Evolutionary conservation across 1,284 basidiomycete species (phyloP).

Genomic region (Peniophora sp.): DNA sequence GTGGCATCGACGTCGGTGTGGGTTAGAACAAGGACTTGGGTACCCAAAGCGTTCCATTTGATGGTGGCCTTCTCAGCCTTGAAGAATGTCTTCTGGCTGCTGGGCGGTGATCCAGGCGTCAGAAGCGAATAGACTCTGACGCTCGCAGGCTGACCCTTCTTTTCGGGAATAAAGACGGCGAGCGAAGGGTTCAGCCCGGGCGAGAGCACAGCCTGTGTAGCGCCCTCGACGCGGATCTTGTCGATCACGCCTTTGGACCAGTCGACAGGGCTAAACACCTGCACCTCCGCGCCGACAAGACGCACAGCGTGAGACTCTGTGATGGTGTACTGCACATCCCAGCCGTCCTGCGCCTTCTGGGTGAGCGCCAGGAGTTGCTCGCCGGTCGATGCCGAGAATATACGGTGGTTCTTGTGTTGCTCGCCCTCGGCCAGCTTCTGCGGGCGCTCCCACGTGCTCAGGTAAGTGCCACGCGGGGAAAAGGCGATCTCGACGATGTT

Average conservation of each 20-base stretch:
- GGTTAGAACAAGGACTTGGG: conserved; percentile 81
- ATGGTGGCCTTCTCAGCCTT: conserved; percentile 92
- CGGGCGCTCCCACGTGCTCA: conserved; percentile 93
- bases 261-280: conserved; percentile 78
- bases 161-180: conserved; percentile 90
- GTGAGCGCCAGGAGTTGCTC: conserved; percentile 76
- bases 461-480: conserved; percentile 86
- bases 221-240: conserved; percentile 77
- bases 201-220: conserved; percentile 68
- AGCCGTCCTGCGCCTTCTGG: conserved; percentile 78
- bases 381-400: conserved; percentile 79
- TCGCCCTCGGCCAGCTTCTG: conserved; percentile 74
- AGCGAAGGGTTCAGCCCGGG: conserved; percentile 80
- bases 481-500: conserved; percentile 83
- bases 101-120: conserved; percentile 52
- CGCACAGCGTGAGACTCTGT: conserved; percentile 87
- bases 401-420: conserved; percentile 82
- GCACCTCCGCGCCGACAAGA: conserved; percentile 78
- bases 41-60: conserved; percentile 95
- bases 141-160: conserved; percentile 92
- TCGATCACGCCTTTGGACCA: conserved; percentile 75
- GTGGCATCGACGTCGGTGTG: conserved; percentile 96
- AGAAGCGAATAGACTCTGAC: conserved; percentile 80
- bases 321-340: conserved; percentile 89
- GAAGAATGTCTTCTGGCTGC: conserved; percentile 87